phyloP scores from a whole-genome alignment of 768 basidiomycete genomes.

The Agrocybe pediades region DNA sequence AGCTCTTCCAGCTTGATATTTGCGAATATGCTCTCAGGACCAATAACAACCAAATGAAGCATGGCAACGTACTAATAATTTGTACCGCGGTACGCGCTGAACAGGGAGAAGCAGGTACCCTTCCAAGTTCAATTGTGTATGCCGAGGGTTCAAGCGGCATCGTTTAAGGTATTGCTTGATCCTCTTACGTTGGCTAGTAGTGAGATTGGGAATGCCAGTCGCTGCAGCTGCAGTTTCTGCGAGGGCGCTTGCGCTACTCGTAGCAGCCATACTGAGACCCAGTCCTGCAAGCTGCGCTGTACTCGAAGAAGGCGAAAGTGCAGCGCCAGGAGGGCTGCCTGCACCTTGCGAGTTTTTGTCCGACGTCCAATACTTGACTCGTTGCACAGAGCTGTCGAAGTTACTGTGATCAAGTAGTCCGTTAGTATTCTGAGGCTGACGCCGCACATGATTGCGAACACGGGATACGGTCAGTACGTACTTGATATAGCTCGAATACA shows the following conservation, averaged over 20 bases:
- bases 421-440: neutral
- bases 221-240: slow-evolving; percentile 40
- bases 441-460: neutral
- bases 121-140: slow-evolving; percentile 93
- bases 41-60: slow-evolving; percentile 1
- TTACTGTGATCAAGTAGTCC: slow-evolving; percentile 54
- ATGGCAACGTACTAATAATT: slow-evolving; percentile 71
- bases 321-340: slow-evolving; percentile 38
- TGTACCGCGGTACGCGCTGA: slow-evolving; percentile 97
- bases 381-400: slow-evolving; percentile 90
- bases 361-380: slow-evolving; percentile 84
- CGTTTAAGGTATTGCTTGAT: slow-evolving; percentile 89
- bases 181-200: slow-evolving; percentile 83
- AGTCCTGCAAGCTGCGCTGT: slow-evolving; percentile 64
- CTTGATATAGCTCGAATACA: slow-evolving; percentile 99
- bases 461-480: slow-evolving; percentile 29
- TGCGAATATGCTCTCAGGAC: slow-evolving; percentile 9
- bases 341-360: slow-evolving; percentile 46
- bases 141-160: slow-evolving; percentile 85
- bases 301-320: slow-evolving; percentile 61
- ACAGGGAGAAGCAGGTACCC: slow-evolving; percentile 93
- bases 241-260: slow-evolving; percentile 43
- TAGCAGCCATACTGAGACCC: slow-evolving; percentile 56
- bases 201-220: slow-evolving; percentile 55
- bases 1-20: slow-evolving; percentile 77